Evolutionary conservation across 345 rosid species (phyloP).

Genomic region (Excoecaria cochinchinensis): DNA sequence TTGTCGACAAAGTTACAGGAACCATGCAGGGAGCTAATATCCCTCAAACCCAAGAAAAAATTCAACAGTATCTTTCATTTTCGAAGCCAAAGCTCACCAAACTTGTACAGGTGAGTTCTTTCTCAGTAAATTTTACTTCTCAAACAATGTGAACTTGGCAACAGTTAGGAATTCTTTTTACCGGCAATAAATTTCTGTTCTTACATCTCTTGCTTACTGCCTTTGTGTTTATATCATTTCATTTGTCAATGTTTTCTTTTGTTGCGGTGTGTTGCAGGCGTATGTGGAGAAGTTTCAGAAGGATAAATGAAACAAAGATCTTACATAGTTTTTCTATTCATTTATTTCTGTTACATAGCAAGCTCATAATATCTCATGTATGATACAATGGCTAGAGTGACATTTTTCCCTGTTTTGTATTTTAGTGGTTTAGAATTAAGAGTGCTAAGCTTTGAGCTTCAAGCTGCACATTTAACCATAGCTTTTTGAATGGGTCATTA

Average conservation of each 20-base stretch:
- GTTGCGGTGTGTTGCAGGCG: slow-evolving; percentile 41
- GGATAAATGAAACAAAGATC: slow-evolving; percentile 37
- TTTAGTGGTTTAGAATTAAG: slow-evolving; percentile 18
- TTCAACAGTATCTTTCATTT: slow-evolving; percentile 73
- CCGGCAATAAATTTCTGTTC: neutral
- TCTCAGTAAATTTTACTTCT: neutral
- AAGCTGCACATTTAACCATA: slow-evolving; percentile 28
- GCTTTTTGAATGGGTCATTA: neutral
- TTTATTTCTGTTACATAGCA: slow-evolving; percentile 6
- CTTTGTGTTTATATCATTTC: neutral
- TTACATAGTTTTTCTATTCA: slow-evolving; percentile 4
- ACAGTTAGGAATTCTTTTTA: neutral
- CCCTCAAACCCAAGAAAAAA: slow-evolving; percentile 93
- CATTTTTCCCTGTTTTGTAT: slow-evolving; percentile 14
- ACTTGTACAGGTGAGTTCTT: slow-evolving; percentile 77
- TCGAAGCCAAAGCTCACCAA: slow-evolving; percentile 87
- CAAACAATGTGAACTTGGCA: neutral
- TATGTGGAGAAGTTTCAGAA: slow-evolving; percentile 55
- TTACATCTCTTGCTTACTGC: neutral
- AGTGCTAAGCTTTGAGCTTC: slow-evolving; percentile 20
- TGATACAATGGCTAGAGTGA: slow-evolving; percentile 19
- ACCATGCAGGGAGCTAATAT: slow-evolving; percentile 65
- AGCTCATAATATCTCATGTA: slow-evolving; percentile 10
- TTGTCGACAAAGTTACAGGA: slow-evolving; percentile 84
- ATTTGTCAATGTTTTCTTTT: neutral